These are phyloP conservation scores for Solanum ossicruentum DNA, from an alignment of 257 asterid genomes.

Conservation along the genomic window DNA sequence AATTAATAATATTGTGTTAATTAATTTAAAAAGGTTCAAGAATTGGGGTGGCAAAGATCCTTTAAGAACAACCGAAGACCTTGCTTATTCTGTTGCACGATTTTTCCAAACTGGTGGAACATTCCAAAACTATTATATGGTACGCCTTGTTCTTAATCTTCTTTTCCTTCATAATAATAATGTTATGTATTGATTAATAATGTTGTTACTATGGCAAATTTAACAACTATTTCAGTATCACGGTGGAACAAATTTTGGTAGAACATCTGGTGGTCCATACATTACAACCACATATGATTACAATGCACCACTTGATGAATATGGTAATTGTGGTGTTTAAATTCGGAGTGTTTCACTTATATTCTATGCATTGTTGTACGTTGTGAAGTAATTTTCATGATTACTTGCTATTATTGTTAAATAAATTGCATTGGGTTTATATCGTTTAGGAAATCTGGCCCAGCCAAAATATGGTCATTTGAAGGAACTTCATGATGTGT, in stretches of 20 bases:
- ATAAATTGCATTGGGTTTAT: background rate
- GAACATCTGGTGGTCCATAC: constrained; percentile 76
- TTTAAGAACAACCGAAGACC: constrained; percentile 52
- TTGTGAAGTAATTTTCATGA: background rate
- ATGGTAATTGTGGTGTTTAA: constrained; percentile 18
- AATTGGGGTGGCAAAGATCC: constrained; percentile 62
- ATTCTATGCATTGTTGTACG: background rate
- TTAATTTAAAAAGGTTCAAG: constrained; percentile 43
- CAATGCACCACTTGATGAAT: constrained; percentile 71
- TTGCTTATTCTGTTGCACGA: constrained; percentile 62
- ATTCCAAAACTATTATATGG: constrained; percentile 79
- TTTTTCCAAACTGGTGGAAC: constrained; percentile 68
- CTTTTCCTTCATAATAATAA: background rate
- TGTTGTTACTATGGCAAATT: background rate
- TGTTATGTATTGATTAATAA: background rate
- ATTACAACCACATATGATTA: constrained; percentile 68
- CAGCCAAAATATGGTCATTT: constrained; percentile 80
- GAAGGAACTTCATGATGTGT: constrained; percentile 55
- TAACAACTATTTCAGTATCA: constrained; percentile 35
- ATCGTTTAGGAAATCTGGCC: constrained; percentile 24
- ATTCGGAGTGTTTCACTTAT: background rate
- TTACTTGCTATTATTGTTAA: background rate
- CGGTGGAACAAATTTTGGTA: constrained; percentile 80
- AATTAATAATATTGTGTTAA: background rate
- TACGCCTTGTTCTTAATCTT: background rate